Evolutionary conservation across 2,329 filamentous ascomycete genomes (phyloP).

Genomic region (Nothomitra cinnamomea): DNA sequence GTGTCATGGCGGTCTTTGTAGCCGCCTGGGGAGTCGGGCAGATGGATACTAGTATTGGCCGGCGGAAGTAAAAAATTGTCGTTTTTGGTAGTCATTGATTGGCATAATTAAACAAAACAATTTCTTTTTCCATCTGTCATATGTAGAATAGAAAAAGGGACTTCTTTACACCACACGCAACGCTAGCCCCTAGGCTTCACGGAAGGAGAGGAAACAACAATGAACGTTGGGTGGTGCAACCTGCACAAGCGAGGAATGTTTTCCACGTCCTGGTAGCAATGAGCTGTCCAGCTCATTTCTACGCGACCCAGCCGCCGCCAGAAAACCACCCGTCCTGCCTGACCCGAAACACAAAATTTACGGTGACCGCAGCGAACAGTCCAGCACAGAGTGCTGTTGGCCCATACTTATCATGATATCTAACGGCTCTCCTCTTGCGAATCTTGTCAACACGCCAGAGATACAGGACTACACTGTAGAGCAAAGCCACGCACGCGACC

Average conservation of each 20-base stretch:
- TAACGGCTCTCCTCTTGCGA: slow-evolving; percentile 63
- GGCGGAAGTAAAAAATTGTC: slow-evolving; percentile 1
- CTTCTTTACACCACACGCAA: too few species aligned
- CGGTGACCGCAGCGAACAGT: slow-evolving; percentile 52
- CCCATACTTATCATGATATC: slow-evolving; percentile 81
- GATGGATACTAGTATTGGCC: slow-evolving; percentile 64
- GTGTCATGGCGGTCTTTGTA: slow-evolving; percentile 56
- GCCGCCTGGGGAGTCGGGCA: slow-evolving; percentile 58
- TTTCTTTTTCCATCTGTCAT: background rate
- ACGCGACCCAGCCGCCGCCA: slow-evolving; percentile 9
- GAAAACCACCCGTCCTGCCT: slow-evolving; percentile 34
- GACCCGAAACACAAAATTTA: slow-evolving; percentile 73
- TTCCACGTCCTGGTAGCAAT: too few species aligned
- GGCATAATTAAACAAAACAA: background rate
- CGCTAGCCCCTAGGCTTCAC: too few species aligned
- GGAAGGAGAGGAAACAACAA: too few species aligned
- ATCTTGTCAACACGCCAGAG: slow-evolving; percentile 80
- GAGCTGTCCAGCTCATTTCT: background rate
- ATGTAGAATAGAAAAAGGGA: too few species aligned
- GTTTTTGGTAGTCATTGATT: background rate
- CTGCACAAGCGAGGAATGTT: too few species aligned
- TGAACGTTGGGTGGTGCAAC: too few species aligned
- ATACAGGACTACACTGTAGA: slow-evolving; percentile 73
- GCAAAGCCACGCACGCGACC: slow-evolving; percentile 58
- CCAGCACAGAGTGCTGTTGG: slow-evolving; percentile 60